Percentiles rank a stretch among this genome's conserved stretches.
Conservation (phyloP, 2,329 filamentous ascomycete species). For the Sporothrix luriei region DNA sequence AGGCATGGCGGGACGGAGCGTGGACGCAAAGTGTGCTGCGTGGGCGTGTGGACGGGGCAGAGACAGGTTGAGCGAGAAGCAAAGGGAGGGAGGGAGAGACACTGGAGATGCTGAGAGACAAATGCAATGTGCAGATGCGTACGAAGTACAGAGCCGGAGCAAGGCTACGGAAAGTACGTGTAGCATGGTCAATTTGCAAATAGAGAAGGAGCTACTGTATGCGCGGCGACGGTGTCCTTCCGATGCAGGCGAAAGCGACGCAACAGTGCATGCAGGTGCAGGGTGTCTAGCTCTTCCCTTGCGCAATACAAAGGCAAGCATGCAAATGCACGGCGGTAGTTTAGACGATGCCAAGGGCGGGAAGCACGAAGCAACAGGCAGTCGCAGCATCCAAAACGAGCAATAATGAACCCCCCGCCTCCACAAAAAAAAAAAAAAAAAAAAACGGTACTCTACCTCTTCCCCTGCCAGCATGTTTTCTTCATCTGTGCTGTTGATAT, state of each 20-base stretch:
- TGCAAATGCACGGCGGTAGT: slow-evolving; percentile 6
- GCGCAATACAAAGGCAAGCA: neutral
- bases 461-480: neutral
- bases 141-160: neutral
- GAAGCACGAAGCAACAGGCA: neutral
- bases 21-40: slow-evolving; percentile 8
- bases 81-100: slow-evolving; percentile 8
- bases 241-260: neutral
- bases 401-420: too few relatives aligned
- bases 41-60: neutral
- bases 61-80: slow-evolving; percentile 15
- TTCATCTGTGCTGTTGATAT: neutral
- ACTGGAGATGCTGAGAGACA: slow-evolving; percentile 13
- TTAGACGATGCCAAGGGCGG: neutral
- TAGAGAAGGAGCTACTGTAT: slow-evolving; percentile 6
- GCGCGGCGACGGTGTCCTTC: neutral
- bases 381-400: neutral
- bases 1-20: slow-evolving; percentile 8
- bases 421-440: too few relatives aligned
- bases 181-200: neutral
- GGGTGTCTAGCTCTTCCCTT: neutral
- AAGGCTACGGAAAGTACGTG: slow-evolving; percentile 14
- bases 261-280: neutral
- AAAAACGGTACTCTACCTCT: neutral
- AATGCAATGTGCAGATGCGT: slow-evolving; percentile 10